Evolutionary conservation across 352 stramenopile species (phyloP), one percentile per base, ranked within the genome.

Genomic region (Phytophthora syringae): DNA sequence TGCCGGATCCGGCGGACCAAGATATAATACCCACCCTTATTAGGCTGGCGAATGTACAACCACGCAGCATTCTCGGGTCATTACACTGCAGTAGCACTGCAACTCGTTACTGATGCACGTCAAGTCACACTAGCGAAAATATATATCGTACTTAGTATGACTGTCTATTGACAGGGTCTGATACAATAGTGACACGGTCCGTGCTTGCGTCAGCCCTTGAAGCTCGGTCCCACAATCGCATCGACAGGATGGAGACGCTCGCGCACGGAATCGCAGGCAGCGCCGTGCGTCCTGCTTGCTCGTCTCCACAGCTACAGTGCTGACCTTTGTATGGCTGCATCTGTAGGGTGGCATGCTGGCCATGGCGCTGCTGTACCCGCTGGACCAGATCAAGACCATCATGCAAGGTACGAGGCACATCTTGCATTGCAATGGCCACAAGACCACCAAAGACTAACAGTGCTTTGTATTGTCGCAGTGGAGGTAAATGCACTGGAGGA

Each of bases 351-450:
- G 80, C 53, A 86, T 88, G 61, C 58, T 95, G 22, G 85, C 87
- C 59, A 91, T 95, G 80, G 84, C 70, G 27, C 68, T 93, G 40
- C 71, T 94, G 52, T 95, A 95, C 48, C 87, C 87, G 52, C 80
- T 95, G 43, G 87, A 95, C 74, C 85, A 95, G 75, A 89, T 95
- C 63, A 89, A 92, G 64, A 89, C 84, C 40, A 88, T 94, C 63
- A 87, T 94, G 70, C 87, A 95, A 77, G 86, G 88, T 77, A 70
- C 12, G 32, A 16, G 34, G 2, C 5, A n/a, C 22, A 39, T 10
- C 9, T 30, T 49, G 43, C 7, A 44, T 1, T 24, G 18, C n/a
- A n/a, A n/a, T n/a, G n/a, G n/a, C n/a, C n/a, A n/a, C n/a, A n/a
- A n/a, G n/a, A n/a, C n/a, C n/a, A 22, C 6, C 20, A 20, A 16